A percentile compares a stretch with the other conserved stretches of the same genome.
Conservation (phyloP, 352 stramenopile genomes). For the Globisporangium nagaii region DNA sequence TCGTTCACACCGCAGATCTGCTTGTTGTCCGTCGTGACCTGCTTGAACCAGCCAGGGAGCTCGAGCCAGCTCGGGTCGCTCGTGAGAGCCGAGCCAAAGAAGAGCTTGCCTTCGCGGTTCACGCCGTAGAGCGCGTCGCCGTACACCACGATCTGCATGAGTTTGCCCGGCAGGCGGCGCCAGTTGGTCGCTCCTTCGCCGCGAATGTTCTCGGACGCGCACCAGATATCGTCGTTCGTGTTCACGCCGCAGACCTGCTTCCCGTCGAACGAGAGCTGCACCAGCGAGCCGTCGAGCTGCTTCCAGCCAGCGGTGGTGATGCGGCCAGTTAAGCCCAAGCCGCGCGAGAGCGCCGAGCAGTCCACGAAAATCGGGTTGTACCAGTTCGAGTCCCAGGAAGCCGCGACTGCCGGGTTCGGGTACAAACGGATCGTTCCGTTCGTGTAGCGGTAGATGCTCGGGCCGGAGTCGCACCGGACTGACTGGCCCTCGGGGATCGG, state of each 20-base stretch:
- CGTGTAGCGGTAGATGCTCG: conserved; percentile 7
- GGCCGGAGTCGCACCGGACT: neutral
- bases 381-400: conserved; percentile 7
- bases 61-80: conserved; percentile 8
- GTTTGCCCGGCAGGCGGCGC: conserved; percentile 13
- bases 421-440: conserved; percentile 8
- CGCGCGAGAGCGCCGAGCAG: conserved; percentile 4
- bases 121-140: conserved; percentile 21
- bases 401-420: neutral
- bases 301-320: conserved; percentile 3
- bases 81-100: conserved; percentile 1
- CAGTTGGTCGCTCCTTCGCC: conserved; percentile 12
- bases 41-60: conserved; percentile 12
- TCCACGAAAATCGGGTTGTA: conserved; percentile 1
- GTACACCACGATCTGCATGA: conserved; percentile 23
- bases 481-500: neutral
- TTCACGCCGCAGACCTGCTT: conserved; percentile 22
- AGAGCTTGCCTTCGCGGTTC: conserved; percentile 7
- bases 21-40: conserved; percentile 20
- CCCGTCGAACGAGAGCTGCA: conserved; percentile 27
- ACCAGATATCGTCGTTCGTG: conserved; percentile 14
- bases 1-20: conserved; percentile 15
- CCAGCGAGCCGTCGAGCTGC: conserved; percentile 13
- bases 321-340: neutral
- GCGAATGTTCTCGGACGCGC: conserved; percentile 17